phyloP scores from a whole-genome alignment of 352 stramenopile species.

The Phytophthora chlamydospora region DNA sequence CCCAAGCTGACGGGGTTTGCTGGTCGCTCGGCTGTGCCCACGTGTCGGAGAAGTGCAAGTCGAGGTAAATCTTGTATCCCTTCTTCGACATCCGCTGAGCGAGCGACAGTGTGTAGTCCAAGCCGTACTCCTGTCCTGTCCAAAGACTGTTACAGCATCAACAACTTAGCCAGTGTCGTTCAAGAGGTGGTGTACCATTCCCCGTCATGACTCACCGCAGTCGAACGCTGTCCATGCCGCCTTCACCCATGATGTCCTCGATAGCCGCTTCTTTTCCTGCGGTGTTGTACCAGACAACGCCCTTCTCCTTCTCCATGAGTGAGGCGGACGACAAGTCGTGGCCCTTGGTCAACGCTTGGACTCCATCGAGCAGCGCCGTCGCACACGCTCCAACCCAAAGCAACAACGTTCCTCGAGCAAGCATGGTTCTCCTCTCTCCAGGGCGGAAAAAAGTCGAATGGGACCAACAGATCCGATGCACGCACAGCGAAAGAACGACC shows the following conservation, averaged over 20 bases:
- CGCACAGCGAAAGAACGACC: constrained; percentile 1
- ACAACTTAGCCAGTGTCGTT: too few relatives aligned
- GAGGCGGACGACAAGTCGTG: constrained; percentile 36
- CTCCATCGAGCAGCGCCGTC: constrained; percentile 7
- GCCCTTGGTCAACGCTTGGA: constrained; percentile 29
- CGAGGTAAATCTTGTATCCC: constrained; percentile 40
- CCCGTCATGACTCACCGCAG: constrained; percentile 23
- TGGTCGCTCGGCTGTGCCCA: constrained; percentile 35
- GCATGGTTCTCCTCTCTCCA: constrained; percentile 4
- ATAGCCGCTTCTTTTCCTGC: constrained; percentile 25
- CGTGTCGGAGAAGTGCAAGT: constrained; percentile 45
- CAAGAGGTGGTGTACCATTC: too few relatives aligned
- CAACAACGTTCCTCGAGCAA: constrained; percentile 3
- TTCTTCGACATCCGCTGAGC: constrained; percentile 36
- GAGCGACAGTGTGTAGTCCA: constrained; percentile 33
- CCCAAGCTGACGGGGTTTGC: constrained; percentile 23
- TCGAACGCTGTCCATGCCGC: constrained; percentile 40
- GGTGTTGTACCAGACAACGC: constrained; percentile 27
- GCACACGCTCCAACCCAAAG: constrained; percentile 9
- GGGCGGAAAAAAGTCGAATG: neutral
- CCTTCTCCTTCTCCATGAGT: constrained; percentile 37
- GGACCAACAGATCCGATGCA: constrained; percentile 6
- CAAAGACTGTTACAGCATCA: constrained; percentile 20
- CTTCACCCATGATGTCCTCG: constrained; percentile 34
- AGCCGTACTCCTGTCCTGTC: constrained; percentile 31